These are phyloP conservation scores for Larix kaempferi DNA, from an alignment of 75 land plant genomes.

Conservation along the genomic window DNA sequence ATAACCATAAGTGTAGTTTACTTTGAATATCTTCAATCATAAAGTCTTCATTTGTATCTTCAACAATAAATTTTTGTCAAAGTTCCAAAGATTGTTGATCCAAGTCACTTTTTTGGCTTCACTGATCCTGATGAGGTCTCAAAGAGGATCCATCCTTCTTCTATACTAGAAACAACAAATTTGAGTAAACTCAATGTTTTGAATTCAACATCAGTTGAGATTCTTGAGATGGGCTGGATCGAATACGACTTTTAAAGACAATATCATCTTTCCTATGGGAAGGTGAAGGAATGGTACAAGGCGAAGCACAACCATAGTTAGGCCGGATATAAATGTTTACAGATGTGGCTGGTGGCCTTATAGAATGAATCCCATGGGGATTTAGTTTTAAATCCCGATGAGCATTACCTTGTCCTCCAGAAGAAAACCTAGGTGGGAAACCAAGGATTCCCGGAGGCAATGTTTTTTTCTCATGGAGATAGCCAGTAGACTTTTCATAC, in stretches of 20 bases:
- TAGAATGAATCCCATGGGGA: not conserved
- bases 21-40: not conserved
- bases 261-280: not conserved
- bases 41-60: not conserved
- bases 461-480: not conserved
- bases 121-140: not conserved
- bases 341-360: not conserved
- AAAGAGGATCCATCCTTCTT: not conserved
- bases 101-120: not conserved
- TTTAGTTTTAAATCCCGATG: not conserved
- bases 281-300: not conserved
- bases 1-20: not conserved
- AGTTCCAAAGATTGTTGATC: not conserved
- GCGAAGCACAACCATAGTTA: not conserved
- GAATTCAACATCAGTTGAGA: not conserved
- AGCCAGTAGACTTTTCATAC: not conserved
- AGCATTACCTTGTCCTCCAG: not conserved
- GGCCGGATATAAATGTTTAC: not conserved
- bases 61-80: not conserved
- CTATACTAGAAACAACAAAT: too few relatives aligned
- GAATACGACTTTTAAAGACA: not conserved
- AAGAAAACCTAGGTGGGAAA: not conserved
- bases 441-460: not conserved
- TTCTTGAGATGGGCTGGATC: not conserved
- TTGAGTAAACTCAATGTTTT: not conserved